A percentile compares a stretch with the other conserved stretches of the same genome.
These are phyloP conservation scores for Cucumis hystrix DNA, from an alignment of 306 rosid species.

Conservation along the genomic window DNA sequence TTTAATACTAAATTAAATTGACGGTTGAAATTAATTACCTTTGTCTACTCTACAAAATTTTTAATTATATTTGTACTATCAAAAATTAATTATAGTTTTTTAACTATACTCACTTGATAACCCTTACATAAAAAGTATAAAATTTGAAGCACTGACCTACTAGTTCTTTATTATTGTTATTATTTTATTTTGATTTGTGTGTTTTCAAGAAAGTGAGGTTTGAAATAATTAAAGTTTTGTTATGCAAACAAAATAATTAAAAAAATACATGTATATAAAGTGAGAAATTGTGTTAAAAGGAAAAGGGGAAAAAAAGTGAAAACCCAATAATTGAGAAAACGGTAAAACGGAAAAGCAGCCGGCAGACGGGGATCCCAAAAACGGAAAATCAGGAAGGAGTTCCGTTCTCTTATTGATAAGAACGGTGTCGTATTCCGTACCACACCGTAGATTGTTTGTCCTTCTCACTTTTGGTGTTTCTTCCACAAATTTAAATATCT, in stretches of 20 bases:
- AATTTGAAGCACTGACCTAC: no score
- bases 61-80: no score
- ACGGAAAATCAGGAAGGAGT: not conserved
- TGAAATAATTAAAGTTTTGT: no score
- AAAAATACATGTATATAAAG: not conserved
- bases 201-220: no score
- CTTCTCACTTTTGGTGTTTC: not conserved
- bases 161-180: no score
- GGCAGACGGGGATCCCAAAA: not conserved
- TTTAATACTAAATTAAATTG: not conserved
- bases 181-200: no score
- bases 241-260: no score
- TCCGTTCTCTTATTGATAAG: not conserved
- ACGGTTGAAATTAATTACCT: no score
- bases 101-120: no score
- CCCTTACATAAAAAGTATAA: no score
- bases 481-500: not conserved
- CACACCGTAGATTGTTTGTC: not conserved
- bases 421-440: slow-evolving; percentile 2
- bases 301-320: not conserved
- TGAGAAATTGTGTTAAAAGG: not conserved
- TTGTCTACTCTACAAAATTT: no score
- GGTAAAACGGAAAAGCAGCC: not conserved
- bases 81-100: no score
- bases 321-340: not conserved